Evolutionary conservation across 2,329 filamentous ascomycete genomes (phyloP), one percentile per base, ranked within the genome.

Genomic region (Orbilia oligospora): DNA sequence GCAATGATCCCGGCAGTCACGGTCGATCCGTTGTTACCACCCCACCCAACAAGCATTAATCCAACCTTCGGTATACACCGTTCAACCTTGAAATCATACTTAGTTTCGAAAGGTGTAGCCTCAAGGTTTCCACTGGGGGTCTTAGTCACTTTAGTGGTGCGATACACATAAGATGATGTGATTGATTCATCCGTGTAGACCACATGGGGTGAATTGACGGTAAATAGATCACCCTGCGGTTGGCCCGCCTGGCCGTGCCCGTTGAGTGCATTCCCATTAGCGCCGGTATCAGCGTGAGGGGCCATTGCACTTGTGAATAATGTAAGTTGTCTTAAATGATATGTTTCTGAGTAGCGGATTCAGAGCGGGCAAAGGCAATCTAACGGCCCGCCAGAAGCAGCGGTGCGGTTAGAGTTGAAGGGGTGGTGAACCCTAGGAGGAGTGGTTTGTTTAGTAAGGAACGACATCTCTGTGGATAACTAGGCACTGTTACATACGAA

Each of bases 1-100:
- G 95, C 96, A 84, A 99, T 89, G 86, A 99, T 97, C 85, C 95
- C 96, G 80, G 96, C 96, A 77, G 96, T 98, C 80, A 99, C 93
- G 75, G 96, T 99, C 81, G 93, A 93, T 81, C 96, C 96, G 84
- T 99, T 99, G 90, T 99, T 99, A 84, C 96, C 96, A 86, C 96
- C 96, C 90, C 92, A 95, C 81, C 96, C 96, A 81, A 99, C 95
- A 81, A 99, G 89, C 96, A 99, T 98, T 87, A 97, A 90, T 84
- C 96, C 96, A 82, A 93, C 90, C 88, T 95, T 97, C 86, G 94
- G 93, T 77, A 98, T 89, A 86, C 92, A 93, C 85, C 95, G 93
- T 84, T 97, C 92, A 83, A 96, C 93, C 89, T 97, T 97, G 92
- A 99, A 98, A 88, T 97, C 92, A 85, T 98, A 99, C 82, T 91